Conservation (phyloP, 352 stramenopile genomes). For the Aphanomyces cochlioides region DNA sequence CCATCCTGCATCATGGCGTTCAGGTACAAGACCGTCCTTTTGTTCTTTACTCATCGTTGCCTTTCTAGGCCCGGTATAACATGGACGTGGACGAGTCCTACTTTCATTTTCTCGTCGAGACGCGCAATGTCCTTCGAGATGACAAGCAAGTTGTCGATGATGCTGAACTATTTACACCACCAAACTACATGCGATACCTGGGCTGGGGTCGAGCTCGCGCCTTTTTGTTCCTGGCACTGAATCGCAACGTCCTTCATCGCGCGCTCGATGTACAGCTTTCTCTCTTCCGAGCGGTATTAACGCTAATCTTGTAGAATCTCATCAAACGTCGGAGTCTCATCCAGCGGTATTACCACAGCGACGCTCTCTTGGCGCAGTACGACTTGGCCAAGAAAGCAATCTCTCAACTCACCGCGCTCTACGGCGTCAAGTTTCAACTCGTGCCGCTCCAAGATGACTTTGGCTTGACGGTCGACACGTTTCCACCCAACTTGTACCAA, state of each 20-base stretch:
- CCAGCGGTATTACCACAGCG: conserved; percentile 57
- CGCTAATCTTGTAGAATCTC: conserved; percentile 44
- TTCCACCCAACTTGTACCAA: conserved; percentile 19
- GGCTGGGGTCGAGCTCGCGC: conserved; percentile 65
- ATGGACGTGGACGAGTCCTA: conserved; percentile 69
- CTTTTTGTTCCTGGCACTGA: conserved; percentile 64
- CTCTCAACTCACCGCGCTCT: conserved; percentile 62
- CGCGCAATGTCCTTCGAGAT: conserved; percentile 54
- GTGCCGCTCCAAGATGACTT: conserved; percentile 32
- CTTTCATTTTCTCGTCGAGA: conserved; percentile 65
- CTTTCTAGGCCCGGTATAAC: conserved; percentile 41
- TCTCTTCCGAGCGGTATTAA: not conserved
- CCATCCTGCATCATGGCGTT: conserved; percentile 59
- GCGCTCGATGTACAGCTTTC: conserved; percentile 51
- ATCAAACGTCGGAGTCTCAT: conserved; percentile 57
- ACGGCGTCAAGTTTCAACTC: conserved; percentile 63
- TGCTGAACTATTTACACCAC: conserved; percentile 39
- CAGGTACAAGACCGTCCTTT: conserved; percentile 38
- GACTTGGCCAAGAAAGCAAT: conserved; percentile 46
- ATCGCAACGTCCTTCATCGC: conserved; percentile 67
- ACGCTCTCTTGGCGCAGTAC: conserved; percentile 67
- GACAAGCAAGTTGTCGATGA: conserved; percentile 60
- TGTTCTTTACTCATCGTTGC: not conserved
- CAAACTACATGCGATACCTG: conserved; percentile 45
- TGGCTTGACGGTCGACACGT: not conserved